Evolutionary conservation across 2,329 filamentous ascomycete genomes (phyloP).

Genomic region (Cryphonectria japonica): DNA sequence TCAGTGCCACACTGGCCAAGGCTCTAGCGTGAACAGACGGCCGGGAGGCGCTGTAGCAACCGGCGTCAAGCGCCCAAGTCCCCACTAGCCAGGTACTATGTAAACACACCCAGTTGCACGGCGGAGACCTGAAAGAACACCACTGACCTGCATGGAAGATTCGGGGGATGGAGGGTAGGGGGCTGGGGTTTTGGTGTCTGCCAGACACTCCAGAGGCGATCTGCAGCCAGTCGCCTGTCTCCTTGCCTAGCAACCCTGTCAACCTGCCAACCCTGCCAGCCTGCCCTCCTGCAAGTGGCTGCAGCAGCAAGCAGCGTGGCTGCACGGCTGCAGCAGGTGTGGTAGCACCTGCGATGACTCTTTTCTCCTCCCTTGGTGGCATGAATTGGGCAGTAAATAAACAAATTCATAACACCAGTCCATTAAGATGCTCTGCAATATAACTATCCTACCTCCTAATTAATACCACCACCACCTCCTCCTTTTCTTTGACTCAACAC

Average conservation of each 20-base stretch:
- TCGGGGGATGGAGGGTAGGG: not conserved
- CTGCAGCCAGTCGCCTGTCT: not conserved
- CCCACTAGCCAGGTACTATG: not conserved
- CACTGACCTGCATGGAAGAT: constrained; percentile 4
- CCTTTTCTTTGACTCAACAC: not conserved
- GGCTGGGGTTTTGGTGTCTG: not conserved
- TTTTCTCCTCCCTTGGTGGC: not conserved
- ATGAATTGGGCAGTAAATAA: not conserved
- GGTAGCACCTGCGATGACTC: not conserved
- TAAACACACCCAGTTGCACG: not conserved
- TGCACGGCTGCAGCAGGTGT: not conserved
- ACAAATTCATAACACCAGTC: not conserved
- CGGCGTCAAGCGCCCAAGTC: not conserved
- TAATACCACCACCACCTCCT: not conserved
- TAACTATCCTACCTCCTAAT: not conserved
- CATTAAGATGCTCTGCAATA: not conserved
- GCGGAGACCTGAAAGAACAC: constrained; percentile 8
- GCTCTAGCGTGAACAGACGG: not conserved
- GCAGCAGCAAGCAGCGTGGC: not conserved
- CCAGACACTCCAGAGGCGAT: not conserved
- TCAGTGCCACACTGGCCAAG: not conserved
- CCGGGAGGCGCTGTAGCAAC: constrained; percentile 14
- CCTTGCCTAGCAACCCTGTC: constrained; percentile 3
- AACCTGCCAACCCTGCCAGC: not conserved
- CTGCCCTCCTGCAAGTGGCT: not conserved